Base-by-base conservation (phyloP, 352 stramenopile species). In the Phytophthora quininea region DNA sequence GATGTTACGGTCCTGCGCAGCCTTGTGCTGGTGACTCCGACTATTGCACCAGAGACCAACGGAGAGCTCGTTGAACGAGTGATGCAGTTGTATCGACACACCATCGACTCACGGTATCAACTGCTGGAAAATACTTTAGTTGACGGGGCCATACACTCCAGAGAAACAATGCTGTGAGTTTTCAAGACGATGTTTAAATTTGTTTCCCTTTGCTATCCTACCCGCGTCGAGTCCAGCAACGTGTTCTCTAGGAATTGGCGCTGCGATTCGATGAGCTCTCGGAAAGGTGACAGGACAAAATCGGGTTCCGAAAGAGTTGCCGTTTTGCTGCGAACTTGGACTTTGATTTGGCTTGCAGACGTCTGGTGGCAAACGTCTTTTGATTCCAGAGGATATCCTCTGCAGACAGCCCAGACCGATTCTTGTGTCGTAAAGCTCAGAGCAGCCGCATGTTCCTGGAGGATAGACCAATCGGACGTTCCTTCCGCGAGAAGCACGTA, bases 11-110 rank as follows among this genome's bases (percentile, higher is more conserved):
- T 52, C 24, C 27, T n/a, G 30, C 32, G 9, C 24, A 43, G 35
- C 4, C 43, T 32, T 14, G 43, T 49, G 27, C 5, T 58, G 4
- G 19, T 64, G 47, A 49, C 10, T 10, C 47, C 57, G 12, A 57
- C 38, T 8, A 35, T 62, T 15, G 33, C 38, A 31, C n/a, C 43
- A 19, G 35, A 11, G 29, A 29, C 58, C 7, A 40, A 64, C 29
- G 46, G 3, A n/a, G 24, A 55, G 14, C 30, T 64, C 27, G 38
- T 72, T 1, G 64, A 72, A 19, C 52, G 40, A 10, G 53, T 63
- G 19, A 72, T 72, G 58, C 51, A 64, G 8, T 32, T 72, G 33
- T 72, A 72, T 57, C 64, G 58, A 9, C 58, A 54, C 31, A 68
- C 64, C 9, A 63, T 72, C 32, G 58, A 72, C 27, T 30, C 61